phyloP scores from a whole-genome alignment of 345 rosid genomes.

The Eucalyptus paniculata region DNA sequence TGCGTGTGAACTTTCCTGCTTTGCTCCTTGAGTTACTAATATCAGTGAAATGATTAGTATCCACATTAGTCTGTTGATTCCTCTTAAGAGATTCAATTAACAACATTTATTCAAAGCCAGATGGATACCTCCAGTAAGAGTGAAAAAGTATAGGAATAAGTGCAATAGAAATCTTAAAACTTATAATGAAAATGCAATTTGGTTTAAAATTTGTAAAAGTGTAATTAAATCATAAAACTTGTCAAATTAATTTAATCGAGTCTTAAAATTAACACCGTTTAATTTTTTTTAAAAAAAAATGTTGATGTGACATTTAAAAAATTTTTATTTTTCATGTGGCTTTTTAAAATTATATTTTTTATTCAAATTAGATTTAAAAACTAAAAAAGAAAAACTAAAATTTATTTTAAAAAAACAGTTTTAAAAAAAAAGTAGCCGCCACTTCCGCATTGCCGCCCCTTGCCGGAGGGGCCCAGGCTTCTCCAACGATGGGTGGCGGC shows the following conservation, averaged over 20 bases:
- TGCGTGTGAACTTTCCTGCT: neutral
- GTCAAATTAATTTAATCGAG: fast-evolving
- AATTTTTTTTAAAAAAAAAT: too few relatives aligned
- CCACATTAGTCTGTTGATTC: neutral
- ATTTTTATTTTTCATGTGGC: too few relatives aligned
- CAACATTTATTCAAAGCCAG: neutral
- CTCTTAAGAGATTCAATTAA: neutral
- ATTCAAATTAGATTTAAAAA: too few relatives aligned
- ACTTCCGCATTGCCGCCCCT: fast-evolving
- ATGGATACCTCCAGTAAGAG: neutral
- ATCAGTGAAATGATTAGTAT: neutral
- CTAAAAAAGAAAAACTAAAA: too few relatives aligned
- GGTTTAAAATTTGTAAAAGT: too few relatives aligned
- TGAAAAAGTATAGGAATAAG: too few relatives aligned
- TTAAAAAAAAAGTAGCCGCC: too few relatives aligned
- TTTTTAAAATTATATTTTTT: too few relatives aligned
- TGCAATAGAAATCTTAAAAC: fast-evolving
- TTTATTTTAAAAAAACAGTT: too few relatives aligned
- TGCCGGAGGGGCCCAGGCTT: fast-evolving
- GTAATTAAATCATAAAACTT: fast-evolving
- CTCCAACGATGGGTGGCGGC: fast-evolving
- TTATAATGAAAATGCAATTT: too few relatives aligned
- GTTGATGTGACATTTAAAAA: too few relatives aligned
- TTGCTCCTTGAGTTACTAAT: neutral
- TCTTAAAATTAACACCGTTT: too few relatives aligned